phyloP scores from a whole-genome alignment of 129 eudicot genomes.

The sunflower (Helianthus annuus) region HanXRQr2.0-SUNRISE NC_035441.2:148803059-148803558 shows the following conservation, averaged over 20 bases:
- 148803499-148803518: slow-evolving; percentile 12
- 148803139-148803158: too few species aligned
- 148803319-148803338: background rate
- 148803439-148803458: slow-evolving; percentile 18
- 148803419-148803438: slow-evolving; percentile 8
- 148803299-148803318: background rate
- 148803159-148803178: too few species aligned
- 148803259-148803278: too few species aligned
- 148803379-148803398: background rate
- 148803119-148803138: too few species aligned
- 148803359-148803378: slow-evolving; percentile 9
- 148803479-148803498: background rate
- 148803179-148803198: too few species aligned
- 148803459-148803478: background rate
- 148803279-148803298: too few species aligned
- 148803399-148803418: slow-evolving; percentile 4
- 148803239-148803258: too few species aligned
- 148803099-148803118: too few species aligned
- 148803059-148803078: too few species aligned
- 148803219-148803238: too few species aligned
- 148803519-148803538: background rate
- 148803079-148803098: too few species aligned
- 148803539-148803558: background rate
- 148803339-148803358: slow-evolving; percentile 4
- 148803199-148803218: too few species aligned